phyloP scores from a whole-genome alignment of 495 filamentous ascomycete species.

The Margaritispora aquatica region DNA sequence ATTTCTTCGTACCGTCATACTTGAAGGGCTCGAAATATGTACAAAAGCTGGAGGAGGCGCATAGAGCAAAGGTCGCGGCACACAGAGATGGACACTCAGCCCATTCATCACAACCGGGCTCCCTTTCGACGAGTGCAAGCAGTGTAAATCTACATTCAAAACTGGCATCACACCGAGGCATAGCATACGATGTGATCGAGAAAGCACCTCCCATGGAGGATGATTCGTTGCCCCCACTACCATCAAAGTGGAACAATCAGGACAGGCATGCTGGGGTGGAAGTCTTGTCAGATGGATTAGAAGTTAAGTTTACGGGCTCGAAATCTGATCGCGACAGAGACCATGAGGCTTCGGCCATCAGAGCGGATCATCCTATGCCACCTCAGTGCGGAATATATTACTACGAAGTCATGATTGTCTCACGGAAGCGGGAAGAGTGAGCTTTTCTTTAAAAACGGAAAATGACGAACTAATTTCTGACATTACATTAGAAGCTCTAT shows the following conservation, averaged over 20 bases:
- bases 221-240: conserved; percentile 59
- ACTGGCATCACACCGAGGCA: conserved; percentile 70
- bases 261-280: conserved; percentile 75
- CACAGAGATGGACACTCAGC: conserved; percentile 39
- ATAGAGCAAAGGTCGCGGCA: conserved; percentile 44
- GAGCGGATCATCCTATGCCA: conserved; percentile 88
- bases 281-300: conserved; percentile 64
- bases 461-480: conserved; percentile 5
- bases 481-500: conserved; percentile 55
- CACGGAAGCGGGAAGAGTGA: conserved; percentile 83
- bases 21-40: conserved; percentile 72
- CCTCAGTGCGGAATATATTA: conserved; percentile 91
- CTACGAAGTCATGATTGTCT: conserved; percentile 85
- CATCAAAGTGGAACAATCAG: conserved; percentile 72
- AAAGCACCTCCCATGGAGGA: conserved; percentile 53
- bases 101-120: conserved; percentile 31
- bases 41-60: conserved; percentile 61
- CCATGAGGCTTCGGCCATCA: conserved; percentile 78
- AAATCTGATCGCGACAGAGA: conserved; percentile 42
- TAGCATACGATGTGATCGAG: conserved; percentile 84
- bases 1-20: conserved; percentile 78
- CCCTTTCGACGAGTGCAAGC: conserved; percentile 58
- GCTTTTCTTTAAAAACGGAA: conserved; percentile 25
- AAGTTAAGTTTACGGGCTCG: conserved; percentile 62
- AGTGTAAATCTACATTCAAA: conserved; percentile 55